Percentiles rank a stretch among this genome's conserved stretches.
phyloP scores from a whole-genome alignment of 805 yeast species.

The Wickerhamomyces mucosus region DNA sequence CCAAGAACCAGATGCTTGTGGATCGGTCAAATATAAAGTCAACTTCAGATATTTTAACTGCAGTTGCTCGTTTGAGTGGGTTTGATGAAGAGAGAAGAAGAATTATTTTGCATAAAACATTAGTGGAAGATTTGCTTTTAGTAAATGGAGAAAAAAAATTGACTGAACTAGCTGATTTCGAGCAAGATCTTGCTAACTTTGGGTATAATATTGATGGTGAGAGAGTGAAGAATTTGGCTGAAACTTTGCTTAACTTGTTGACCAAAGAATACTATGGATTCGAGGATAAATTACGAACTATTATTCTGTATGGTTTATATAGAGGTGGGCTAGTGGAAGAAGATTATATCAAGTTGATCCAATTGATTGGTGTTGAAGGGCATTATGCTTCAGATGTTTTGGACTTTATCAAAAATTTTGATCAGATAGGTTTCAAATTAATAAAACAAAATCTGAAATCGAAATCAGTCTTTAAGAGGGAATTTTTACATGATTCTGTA shows the following conservation, averaged over 20 bases:
- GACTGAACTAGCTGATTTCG: constrained; percentile 73
- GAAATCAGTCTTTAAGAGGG: constrained; percentile 34
- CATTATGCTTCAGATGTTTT: constrained; percentile 35
- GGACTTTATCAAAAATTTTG: constrained; percentile 47
- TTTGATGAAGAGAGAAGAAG: constrained; percentile 60
- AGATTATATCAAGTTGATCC: constrained; percentile 63
- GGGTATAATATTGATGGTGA: constrained; percentile 65
- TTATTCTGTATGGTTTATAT: constrained; percentile 65
- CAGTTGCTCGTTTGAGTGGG: constrained; percentile 60
- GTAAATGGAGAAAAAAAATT: constrained; percentile 48
- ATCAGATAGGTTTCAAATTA: constrained; percentile 47
- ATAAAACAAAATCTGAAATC: constrained; percentile 32
- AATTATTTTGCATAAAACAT: constrained; percentile 47
- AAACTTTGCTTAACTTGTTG: constrained; percentile 48
- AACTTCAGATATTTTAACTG: constrained; percentile 64
- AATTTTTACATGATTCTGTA: constrained; percentile 44
- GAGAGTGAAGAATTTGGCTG: constrained; percentile 49
- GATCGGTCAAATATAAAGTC: constrained; percentile 56
- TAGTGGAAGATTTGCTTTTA: constrained; percentile 57
- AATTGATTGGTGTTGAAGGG: constrained; percentile 36
- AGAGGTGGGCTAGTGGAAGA: constrained; percentile 72
- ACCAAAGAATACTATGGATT: constrained; percentile 37
- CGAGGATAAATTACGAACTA: constrained; percentile 65
- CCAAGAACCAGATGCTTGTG: constrained; percentile 67
- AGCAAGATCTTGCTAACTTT: constrained; percentile 69